Evolutionary conservation across 2,329 filamentous ascomycete species (phyloP).

Genomic region (Neopestalotiopsis rosae): DNA sequence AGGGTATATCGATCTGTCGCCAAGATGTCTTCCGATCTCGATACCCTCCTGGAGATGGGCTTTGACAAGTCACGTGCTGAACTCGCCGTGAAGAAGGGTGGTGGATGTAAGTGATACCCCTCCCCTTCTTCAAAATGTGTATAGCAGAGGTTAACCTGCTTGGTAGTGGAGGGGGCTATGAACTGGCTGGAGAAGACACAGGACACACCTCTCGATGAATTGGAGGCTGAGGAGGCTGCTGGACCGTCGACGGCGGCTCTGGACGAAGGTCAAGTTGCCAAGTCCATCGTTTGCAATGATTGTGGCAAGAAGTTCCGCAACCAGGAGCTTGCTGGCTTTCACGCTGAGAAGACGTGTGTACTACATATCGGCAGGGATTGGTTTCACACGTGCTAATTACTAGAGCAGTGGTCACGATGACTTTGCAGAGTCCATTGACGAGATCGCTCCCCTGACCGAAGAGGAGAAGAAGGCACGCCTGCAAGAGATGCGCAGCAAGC

Average conservation of each 20-base stretch:
- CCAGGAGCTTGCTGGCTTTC: constrained; percentile 82
- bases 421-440: constrained; percentile 92
- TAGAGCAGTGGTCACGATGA: constrained; percentile 75
- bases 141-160: constrained; percentile 22
- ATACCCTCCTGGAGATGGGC: constrained; percentile 71
- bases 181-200: constrained; percentile 95
- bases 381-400: background rate
- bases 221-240: constrained; percentile 65
- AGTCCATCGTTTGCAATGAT: constrained; percentile 90
- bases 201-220: constrained; percentile 84
- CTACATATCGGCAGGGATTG: background rate
- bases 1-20: constrained; percentile 21
- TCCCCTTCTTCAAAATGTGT: constrained; percentile 5
- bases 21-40: constrained; percentile 64
- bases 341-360: constrained; percentile 81
- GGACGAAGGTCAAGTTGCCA: constrained; percentile 72
- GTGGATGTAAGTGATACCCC: constrained; percentile 66
- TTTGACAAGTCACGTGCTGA: constrained; percentile 85
- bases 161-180: constrained; percentile 80
- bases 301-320: constrained; percentile 91
- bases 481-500: constrained; percentile 72
- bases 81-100: constrained; percentile 82
- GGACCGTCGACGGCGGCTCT: constrained; percentile 63
- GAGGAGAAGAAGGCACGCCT: constrained; percentile 88
- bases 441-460: constrained; percentile 87